Evolutionary conservation across 176 grass and related monocot species (phyloP), one percentile per base, ranked within the genome.

Genomic region (Oropetium thomaeum): DNA sequence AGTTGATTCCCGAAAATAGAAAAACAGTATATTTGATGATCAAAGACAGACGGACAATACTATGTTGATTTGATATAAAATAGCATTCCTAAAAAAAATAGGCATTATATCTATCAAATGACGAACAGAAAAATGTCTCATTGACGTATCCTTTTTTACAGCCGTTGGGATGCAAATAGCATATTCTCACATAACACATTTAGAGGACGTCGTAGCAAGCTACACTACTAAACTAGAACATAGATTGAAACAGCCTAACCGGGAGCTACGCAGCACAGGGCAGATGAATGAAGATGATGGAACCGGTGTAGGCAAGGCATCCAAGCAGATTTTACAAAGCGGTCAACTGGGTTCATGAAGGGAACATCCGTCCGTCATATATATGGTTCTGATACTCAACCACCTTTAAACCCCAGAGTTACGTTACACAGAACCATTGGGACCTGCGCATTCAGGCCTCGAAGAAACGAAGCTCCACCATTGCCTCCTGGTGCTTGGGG

Each of bases 381-480:
- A 67, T 49, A 59, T 32, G 23, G 30, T 77, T 71, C 25, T 65
- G 48, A 57, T 62, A 23, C 6, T 52, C n/a, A 23, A 20, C 67
- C 12, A 31, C 29, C 22, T 14, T 16, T 32, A 68, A 53, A 68
- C 19, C 15, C 38, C 12, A 11, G 29, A 19, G n/a, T n/a, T 60
- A 62, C 70, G 66, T 47, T 20, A 64, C 27, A 41, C 42, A 25
- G 25, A 4, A 38, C 31, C 54, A 7, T 15, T 17, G 10, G 58
- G 38, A 70, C 37, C 41, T 44, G 49, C 35, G 48, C 26, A 49
- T 76, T 97, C 78, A 93, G 69, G 65, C 48, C 77, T 98, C 95
- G 5, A 86, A 88, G 84, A 98, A 98, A 4, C 95, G 81, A 49
- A 98, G 91, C 69, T 94, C 89, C 72, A 98, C 79, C 89, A 94